Conservation (phyloP, 257 asterid species). For the Thymus quinquecostatus region DNA sequence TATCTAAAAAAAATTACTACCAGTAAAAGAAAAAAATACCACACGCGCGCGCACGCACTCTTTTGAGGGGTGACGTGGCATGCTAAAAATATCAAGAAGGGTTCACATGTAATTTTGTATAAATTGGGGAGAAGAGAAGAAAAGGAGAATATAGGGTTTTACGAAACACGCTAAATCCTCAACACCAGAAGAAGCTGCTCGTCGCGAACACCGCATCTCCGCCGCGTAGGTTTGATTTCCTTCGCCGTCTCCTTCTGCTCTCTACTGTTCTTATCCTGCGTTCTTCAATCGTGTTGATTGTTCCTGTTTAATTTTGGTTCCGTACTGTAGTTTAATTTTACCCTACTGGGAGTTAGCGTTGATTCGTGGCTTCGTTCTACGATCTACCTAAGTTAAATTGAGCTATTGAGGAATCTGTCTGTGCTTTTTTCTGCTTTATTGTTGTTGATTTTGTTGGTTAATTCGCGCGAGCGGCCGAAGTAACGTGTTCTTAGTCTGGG, state of each 20-base stretch:
- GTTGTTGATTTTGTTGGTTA: constrained; percentile 5
- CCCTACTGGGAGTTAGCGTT: not conserved
- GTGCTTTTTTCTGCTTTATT: not conserved
- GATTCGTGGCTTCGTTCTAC: not conserved
- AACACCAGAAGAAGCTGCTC: constrained; percentile 40
- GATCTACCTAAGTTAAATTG: not conserved
- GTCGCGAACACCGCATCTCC: constrained; percentile 15
- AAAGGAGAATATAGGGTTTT: constrained; percentile 45
- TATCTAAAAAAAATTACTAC: too few relatives aligned
- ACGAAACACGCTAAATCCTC: constrained; percentile 29
- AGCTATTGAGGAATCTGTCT: constrained; percentile 15
- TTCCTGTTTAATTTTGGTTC: not conserved
- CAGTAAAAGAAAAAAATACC: not conserved
- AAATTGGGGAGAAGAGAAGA: constrained; percentile 2
- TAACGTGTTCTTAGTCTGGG: constrained; percentile 6
- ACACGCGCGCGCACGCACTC: not conserved
- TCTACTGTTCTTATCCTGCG: not conserved
- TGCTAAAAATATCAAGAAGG: constrained; percentile 23
- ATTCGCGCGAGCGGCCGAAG: not conserved
- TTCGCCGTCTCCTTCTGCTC: not conserved
- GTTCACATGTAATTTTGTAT: constrained; percentile 23
- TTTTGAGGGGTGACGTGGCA: constrained; percentile 12
- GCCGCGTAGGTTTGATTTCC: constrained; percentile 15
- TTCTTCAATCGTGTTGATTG: not conserved
- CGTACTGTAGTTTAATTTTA: not conserved